Evolutionary conservation across 805 yeast species (phyloP).

Genomic region (Wickerhamiella kurtzmanii): DNA sequence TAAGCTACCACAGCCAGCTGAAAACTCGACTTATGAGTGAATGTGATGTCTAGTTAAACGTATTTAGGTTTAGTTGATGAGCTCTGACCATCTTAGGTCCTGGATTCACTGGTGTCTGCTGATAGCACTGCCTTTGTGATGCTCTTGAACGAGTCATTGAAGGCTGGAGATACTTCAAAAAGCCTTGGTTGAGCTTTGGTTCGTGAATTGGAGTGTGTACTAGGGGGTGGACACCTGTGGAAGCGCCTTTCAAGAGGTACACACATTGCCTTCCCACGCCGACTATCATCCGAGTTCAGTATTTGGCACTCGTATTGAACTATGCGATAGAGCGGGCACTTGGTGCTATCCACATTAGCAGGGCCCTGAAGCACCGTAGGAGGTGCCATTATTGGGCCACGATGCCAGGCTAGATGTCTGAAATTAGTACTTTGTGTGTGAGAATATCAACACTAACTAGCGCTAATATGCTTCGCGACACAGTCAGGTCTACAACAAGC

Average conservation of each 20-base stretch:
- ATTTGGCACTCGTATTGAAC: slow-evolving; percentile 13
- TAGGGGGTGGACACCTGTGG: background rate
- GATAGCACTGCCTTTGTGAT: background rate
- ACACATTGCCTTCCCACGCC: background rate
- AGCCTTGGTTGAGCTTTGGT: background rate
- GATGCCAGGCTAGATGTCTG: background rate
- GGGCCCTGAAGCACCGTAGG: slow-evolving; percentile 11
- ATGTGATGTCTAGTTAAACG: background rate
- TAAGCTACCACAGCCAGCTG: slow-evolving; percentile 81
- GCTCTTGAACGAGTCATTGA: background rate
- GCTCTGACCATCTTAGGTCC: no score
- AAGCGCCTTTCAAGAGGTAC: background rate
- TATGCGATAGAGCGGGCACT: slow-evolving; percentile 10
- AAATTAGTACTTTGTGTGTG: background rate
- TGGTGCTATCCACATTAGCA: slow-evolving; percentile 6
- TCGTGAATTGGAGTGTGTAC: background rate
- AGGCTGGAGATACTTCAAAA: background rate
- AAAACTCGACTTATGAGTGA: slow-evolving; percentile 51
- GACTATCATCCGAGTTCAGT: background rate
- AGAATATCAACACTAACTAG: background rate
- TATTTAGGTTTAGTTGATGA: background rate
- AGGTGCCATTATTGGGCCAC: slow-evolving; percentile 10
- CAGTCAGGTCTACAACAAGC: no score
- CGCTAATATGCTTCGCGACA: no score
- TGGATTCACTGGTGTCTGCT: no score